Percentiles rank a stretch among this genome's conserved stretches.
Conservation (phyloP, 2,329 filamentous ascomycete species). For the Aspergillus sp. region DNA sequence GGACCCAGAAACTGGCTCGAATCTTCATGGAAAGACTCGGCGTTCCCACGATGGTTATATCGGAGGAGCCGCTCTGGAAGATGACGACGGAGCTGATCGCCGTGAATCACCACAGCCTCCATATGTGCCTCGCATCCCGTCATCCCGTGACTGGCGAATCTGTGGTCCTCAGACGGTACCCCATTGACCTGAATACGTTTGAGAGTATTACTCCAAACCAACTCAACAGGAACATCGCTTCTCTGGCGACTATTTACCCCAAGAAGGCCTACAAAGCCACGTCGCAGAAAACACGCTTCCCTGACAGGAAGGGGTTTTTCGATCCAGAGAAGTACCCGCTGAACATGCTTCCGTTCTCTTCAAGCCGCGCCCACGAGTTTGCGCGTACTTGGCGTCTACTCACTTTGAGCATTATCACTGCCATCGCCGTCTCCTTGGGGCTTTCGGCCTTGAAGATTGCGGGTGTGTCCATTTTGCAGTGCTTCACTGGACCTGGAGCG, state of each 20-base stretch:
- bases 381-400: slow-evolving; percentile 20
- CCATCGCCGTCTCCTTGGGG: slow-evolving; percentile 21
- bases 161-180: slow-evolving; percentile 28
- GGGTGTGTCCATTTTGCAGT: slow-evolving; percentile 16
- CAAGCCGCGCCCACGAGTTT: slow-evolving; percentile 13
- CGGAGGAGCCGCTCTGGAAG: slow-evolving; percentile 35
- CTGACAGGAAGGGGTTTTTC: slow-evolving; percentile 7
- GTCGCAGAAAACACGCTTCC: slow-evolving; percentile 6
- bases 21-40: slow-evolving; percentile 35
- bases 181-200: slow-evolving; percentile 40
- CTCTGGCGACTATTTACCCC: slow-evolving; percentile 25
- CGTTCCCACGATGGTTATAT: slow-evolving; percentile 37
- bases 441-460: slow-evolving; percentile 19
- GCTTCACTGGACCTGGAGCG: slow-evolving; percentile 14
- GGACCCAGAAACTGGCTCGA: slow-evolving; percentile 26
- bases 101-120: slow-evolving; percentile 33
- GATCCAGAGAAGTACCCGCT: slow-evolving; percentile 18
- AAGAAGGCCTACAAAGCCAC: slow-evolving; percentile 15
- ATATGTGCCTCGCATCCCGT: slow-evolving; percentile 35
- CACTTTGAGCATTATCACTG: slow-evolving; percentile 18
- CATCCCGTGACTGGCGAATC: slow-evolving; percentile 24
- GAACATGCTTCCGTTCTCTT: slow-evolving; percentile 14
- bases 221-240: slow-evolving; percentile 39
- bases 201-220: slow-evolving; percentile 38
- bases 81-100: slow-evolving; percentile 24